Base-by-base conservation (phyloP, 192 early-diverging fungal genomes). In the Phycomyces nitens region DNA sequence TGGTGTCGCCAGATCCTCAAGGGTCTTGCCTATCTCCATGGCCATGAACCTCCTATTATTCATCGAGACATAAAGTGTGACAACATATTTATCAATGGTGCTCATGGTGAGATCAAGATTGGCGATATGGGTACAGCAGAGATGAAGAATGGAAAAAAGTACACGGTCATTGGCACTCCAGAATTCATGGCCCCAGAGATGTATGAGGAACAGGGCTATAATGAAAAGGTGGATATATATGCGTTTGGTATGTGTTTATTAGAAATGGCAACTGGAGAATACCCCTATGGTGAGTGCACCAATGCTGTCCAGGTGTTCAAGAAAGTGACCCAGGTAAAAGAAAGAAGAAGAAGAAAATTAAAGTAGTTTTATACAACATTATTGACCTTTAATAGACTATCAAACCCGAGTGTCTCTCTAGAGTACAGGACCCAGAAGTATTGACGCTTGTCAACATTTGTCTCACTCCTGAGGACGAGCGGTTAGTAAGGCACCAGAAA, bases 131-230 rank as follows among this genome's bases (percentile, higher is more conserved):
- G 90, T 21, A 88, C 86, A 3, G 90, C 90, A 18, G 86, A 89
- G 61, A 87, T 92, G 89, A 92, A 89, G 60, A 70, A 83, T 24
- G 86, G 87, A 52, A 89, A 91, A 66, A 87, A 89, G 60, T 91
- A 89, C 58, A 91, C 87, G 11, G 86, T 91, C 14, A 88, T 92
- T 44, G 90, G 89, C 73, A 90, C 89, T 1, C 89, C 89, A 2
- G 89, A 88, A 70, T 90, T 92, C 63, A 90, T 92, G 89, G 89
- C 89, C 20, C 88, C 90, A 15, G 90, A 92, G 74, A 89, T 92
- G 87, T 92, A 92, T 68, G 90, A 92, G 52, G 90, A 92, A 71
- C 80, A 82, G 53, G 87, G 88, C 8, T 92, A 92, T 66, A 90
- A 73, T 73, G 90, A 92, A 76, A 91, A 90, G 55, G 89, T 91